Evolutionary conservation across 2,329 filamentous ascomycete genomes (phyloP).

Genomic region (Mycosphaerella sp.): DNA sequence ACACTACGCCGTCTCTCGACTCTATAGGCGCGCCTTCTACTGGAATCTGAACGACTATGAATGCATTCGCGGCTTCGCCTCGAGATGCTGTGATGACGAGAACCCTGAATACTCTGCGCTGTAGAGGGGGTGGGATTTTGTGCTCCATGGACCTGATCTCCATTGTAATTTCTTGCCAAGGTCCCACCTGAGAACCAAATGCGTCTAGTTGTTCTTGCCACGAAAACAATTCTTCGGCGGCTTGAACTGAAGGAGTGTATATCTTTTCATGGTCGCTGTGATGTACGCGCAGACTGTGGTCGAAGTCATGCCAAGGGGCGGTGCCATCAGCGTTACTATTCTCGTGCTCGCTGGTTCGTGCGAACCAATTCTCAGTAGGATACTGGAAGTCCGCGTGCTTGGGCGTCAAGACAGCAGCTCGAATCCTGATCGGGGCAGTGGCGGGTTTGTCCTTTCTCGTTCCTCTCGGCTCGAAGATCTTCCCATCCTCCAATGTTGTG

Average conservation of each 20-base stretch:
- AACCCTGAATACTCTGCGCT: constrained; percentile 60
- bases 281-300: constrained; percentile 51
- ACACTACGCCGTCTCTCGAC: constrained; percentile 27
- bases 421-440: constrained; percentile 49
- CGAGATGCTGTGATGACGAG: constrained; percentile 52
- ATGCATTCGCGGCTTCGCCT: constrained; percentile 15
- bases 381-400: neutral
- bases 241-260: constrained; percentile 54
- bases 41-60: constrained; percentile 37
- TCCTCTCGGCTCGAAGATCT: constrained; percentile 48
- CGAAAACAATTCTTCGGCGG: constrained; percentile 33
- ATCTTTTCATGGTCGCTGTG: constrained; percentile 53
- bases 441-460: constrained; percentile 48
- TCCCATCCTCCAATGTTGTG: constrained; percentile 36
- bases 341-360: constrained; percentile 56
- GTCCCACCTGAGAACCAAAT: neutral
- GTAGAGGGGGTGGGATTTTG: constrained; percentile 52
- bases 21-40: constrained; percentile 22
- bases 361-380: constrained; percentile 56
- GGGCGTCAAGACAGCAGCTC: constrained; percentile 33
- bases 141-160: constrained; percentile 61
- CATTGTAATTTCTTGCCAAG: constrained; percentile 36
- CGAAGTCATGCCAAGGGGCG: constrained; percentile 60
- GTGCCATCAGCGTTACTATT: constrained; percentile 48
- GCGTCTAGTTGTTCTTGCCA: constrained; percentile 3